Evolutionary conservation across 1,284 basidiomycete species (phyloP).

Genomic region (Anthracocystis walkeri): DNA sequence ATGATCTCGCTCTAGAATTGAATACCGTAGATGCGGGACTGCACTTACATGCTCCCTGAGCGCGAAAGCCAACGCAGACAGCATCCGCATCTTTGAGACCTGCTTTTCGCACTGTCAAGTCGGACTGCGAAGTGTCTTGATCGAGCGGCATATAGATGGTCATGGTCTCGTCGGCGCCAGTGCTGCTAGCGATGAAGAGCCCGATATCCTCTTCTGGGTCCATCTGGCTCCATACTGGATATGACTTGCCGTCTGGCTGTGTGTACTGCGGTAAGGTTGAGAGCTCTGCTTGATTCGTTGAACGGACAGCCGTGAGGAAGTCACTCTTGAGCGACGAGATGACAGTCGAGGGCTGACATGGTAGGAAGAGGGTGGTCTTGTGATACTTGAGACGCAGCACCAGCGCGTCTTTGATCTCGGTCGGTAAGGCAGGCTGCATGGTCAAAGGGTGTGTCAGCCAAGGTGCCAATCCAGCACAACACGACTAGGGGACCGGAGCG

Average conservation of each 20-base stretch:
- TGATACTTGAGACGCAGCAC: slow-evolving; percentile 49
- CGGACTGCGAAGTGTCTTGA: slow-evolving; percentile 18
- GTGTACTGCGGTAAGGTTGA: slow-evolving; percentile 22
- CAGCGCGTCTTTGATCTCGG: slow-evolving; percentile 39
- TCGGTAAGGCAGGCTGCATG: slow-evolving; percentile 27
- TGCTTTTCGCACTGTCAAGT: slow-evolving; percentile 38
- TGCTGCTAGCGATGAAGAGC: slow-evolving; percentile 38
- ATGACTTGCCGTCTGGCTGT: slow-evolving; percentile 34
- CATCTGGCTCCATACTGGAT: slow-evolving; percentile 34
- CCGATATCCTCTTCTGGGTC: slow-evolving; percentile 34
- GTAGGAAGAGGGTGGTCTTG: slow-evolving; percentile 45
- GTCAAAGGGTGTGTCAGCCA: not conserved
- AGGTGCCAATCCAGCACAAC: not conserved
- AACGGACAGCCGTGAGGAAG: slow-evolving; percentile 29
- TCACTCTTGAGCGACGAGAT: slow-evolving; percentile 30
- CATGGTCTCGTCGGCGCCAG: slow-evolving; percentile 32
- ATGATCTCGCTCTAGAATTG: not conserved
- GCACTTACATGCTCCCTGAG: slow-evolving; percentile 38
- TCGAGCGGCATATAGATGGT: slow-evolving; percentile 49
- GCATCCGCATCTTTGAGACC: slow-evolving; percentile 48
- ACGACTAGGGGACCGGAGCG: not conserved
- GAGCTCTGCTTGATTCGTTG: slow-evolving; percentile 36
- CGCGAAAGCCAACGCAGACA: slow-evolving; percentile 44
- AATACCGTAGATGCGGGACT: too few relatives aligned
- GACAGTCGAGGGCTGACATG: slow-evolving; percentile 32